phyloP scores from a whole-genome alignment of 1,284 basidiomycete species.

The Malassezia globosa region DNA sequence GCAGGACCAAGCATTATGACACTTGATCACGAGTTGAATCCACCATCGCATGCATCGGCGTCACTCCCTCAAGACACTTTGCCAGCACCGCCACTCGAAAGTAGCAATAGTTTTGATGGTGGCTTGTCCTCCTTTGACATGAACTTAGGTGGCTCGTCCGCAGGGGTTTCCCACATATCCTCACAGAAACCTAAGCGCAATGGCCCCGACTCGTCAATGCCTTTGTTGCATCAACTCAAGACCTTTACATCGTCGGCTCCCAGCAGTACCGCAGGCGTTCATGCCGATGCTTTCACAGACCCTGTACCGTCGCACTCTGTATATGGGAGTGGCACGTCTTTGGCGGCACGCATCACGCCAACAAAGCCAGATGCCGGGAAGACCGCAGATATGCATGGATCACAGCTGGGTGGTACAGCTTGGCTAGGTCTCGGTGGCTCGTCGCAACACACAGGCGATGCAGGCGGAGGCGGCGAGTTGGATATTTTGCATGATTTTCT shows the following conservation, averaged over 20 bases:
- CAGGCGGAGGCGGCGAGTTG: constrained; percentile 37
- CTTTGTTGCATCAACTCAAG: constrained; percentile 1
- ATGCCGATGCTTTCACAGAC: constrained; percentile 1
- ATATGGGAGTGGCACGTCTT: neutral
- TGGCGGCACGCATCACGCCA: neutral
- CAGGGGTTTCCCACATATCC: neutral
- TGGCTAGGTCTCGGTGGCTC: constrained; percentile 39
- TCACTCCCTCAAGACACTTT: neutral
- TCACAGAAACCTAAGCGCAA: neutral
- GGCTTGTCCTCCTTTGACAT: neutral
- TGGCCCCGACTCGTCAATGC: neutral
- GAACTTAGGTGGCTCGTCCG: neutral
- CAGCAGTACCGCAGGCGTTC: neutral
- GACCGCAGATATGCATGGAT: neutral
- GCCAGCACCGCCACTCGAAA: neutral
- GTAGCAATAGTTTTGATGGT: neutral
- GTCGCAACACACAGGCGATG: constrained; percentile 26
- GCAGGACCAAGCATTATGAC: neutral
- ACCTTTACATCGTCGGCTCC: neutral
- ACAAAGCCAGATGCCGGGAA: neutral
- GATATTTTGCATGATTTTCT: constrained; percentile 40
- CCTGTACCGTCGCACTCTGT: neutral
- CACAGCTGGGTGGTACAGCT: constrained; percentile 33
- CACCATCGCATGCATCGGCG: neutral
- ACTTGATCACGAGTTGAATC: neutral